Base-by-base conservation (phyloP, 2,329 filamentous ascomycete species). In the Ceratocystis papillata region DNA sequence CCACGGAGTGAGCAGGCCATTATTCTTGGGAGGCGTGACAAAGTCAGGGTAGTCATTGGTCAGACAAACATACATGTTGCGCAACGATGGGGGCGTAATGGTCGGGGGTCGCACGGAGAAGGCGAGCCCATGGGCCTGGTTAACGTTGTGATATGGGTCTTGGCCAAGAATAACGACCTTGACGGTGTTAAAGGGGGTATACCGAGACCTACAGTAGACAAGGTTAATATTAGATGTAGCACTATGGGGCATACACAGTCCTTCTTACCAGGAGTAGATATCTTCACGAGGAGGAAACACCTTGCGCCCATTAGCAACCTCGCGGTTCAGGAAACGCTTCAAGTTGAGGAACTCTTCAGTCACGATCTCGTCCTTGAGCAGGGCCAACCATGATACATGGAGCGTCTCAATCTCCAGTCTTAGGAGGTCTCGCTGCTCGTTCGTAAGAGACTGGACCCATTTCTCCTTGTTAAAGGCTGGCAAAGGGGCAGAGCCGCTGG, bases 131-230 rank as follows among this genome's bases (percentile, higher is more conserved):
- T 97, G 94, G 63, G 94, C 94, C 80, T 99, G 94, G 76, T 95
- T 95, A 74, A 85, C 76, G 75, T 96, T 96, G 79, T 99, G 94
- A 76, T 99, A 99, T 2, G 94, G 94, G 74, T 99, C 94, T 78
- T 99, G 94, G 70, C 94, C 94, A 65, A 97, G 77, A 73, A 99
- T 91, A 68, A 99, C 92, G 67, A 89, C 88, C 76, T 96, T 96
- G 75, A 97, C 92, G 15, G 81, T 87, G 77, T 87, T 79, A 71
- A 99, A 86, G 6, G 94, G 92, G 0, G 93, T 96, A 75, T 96
- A 88, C 30, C 91, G 88, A 68, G 93, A 96, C 93, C 93, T 96
- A 67, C 17, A 45, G 15, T 8, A 53, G 48, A 37, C 12, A 25
- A 25, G n/a, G 67, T 73, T 69, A 73, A 15, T 15, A 41, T 41